Conservation (phyloP, 345 rosid genomes). For the Moringa oleifera region DNA sequence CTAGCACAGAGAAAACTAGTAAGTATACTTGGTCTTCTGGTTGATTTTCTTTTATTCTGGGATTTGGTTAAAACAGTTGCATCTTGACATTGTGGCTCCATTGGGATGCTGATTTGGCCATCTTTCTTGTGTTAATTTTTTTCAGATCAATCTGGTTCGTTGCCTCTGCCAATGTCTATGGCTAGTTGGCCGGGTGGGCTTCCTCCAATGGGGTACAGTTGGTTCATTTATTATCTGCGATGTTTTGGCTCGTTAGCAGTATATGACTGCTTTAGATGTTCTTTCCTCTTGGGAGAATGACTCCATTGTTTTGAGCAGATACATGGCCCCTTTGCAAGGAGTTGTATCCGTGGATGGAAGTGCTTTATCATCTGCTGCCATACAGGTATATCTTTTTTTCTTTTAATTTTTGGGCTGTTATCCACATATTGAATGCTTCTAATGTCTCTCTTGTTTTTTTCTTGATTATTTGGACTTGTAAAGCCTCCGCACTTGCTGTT, state of each 20-base stretch:
- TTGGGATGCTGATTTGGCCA: slow-evolving; percentile 10
- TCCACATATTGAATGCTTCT: too few species aligned
- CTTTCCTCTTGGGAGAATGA: background rate
- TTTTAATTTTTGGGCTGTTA: too few species aligned
- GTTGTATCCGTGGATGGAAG: slow-evolving; percentile 81
- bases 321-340: slow-evolving; percentile 87
- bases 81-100: background rate
- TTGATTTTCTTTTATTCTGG: background rate
- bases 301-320: slow-evolving; percentile 42
- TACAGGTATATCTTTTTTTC: slow-evolving; percentile 47
- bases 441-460: too few species aligned
- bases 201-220: slow-evolving; percentile 89
- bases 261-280: background rate
- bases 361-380: slow-evolving; percentile 59
- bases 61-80: background rate
- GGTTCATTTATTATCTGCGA: background rate
- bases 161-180: slow-evolving; percentile 70
- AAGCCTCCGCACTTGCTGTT: slow-evolving; percentile 78
- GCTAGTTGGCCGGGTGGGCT: slow-evolving; percentile 92
- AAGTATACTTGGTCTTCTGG: background rate
- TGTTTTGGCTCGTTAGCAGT: background rate
- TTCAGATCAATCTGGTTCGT: slow-evolving; percentile 62
- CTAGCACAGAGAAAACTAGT: slow-evolving; percentile 54
- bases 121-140: slow-evolving; percentile 10
- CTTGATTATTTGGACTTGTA: slow-evolving; percentile 9